Evolutionary conservation across 1,139 yeast species (phyloP).

Genomic region (Magnusiomyces suaveolens): DNA sequence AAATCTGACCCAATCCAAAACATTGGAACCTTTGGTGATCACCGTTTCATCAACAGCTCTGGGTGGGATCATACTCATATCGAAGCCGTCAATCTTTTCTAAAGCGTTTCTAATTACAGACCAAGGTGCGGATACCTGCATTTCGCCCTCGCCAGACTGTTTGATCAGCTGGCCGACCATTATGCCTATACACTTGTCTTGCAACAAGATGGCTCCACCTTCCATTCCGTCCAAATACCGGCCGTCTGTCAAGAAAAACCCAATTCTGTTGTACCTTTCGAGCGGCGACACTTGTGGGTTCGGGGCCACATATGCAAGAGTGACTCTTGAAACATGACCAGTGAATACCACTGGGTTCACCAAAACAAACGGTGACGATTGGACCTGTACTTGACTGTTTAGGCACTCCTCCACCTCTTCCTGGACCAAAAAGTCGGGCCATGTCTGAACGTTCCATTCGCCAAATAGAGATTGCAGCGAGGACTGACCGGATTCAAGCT

Average conservation of each 20-base stretch:
- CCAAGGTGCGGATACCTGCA: constrained; percentile 47
- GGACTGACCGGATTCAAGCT: neutral
- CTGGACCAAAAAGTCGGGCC: neutral
- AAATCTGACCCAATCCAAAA: constrained; percentile 12
- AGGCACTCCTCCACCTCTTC: neutral
- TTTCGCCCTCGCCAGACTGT: constrained; percentile 52
- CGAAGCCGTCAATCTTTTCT: neutral
- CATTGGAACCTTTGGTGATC: neutral
- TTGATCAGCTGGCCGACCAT: constrained; percentile 45
- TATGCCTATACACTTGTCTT: constrained; percentile 37
- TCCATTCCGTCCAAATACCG: constrained; percentile 55
- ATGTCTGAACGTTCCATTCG: neutral
- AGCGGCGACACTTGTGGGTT: constrained; percentile 13
- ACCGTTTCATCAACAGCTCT: neutral
- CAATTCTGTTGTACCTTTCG: constrained; percentile 13
- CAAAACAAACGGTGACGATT: constrained; percentile 42
- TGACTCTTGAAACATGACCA: constrained; percentile 41
- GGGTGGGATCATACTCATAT: neutral
- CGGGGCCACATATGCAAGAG: constrained; percentile 32
- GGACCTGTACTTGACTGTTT: neutral
- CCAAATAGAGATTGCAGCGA: neutral
- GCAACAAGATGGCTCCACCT: constrained; percentile 44
- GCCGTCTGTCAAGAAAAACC: constrained; percentile 41
- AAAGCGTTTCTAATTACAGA: constrained; percentile 22
- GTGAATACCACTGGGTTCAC: constrained; percentile 51